Percentiles rank a stretch among this genome's conserved stretches.
Conservation (phyloP, 1,284 basidiomycete genomes). For the Microbotryomycetes sp. region DNA sequence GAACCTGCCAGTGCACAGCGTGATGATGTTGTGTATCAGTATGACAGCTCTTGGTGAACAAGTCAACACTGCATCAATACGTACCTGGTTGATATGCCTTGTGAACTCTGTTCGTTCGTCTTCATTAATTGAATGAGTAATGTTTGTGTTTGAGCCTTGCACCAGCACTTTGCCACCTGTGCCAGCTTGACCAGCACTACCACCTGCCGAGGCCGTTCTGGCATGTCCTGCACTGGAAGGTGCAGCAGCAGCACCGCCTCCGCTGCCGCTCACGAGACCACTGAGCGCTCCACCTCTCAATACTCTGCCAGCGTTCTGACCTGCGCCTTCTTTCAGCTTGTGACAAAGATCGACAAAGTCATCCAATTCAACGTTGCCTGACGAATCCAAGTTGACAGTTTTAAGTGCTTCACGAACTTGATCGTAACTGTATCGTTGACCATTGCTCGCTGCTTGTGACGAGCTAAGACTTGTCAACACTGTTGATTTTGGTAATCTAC, state of each 20-base stretch:
- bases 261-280: constrained; percentile 19
- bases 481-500: constrained; percentile 72
- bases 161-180: constrained; percentile 81
- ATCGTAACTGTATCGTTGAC: constrained; percentile 81
- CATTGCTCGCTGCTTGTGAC: constrained; percentile 35
- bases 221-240: background rate
- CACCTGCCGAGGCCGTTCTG: background rate
- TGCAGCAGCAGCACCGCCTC: background rate
- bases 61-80: constrained; percentile 33
- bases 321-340: constrained; percentile 56
- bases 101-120: constrained; percentile 95
- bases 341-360: constrained; percentile 95
- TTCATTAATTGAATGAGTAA: constrained; percentile 96
- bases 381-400: constrained; percentile 86
- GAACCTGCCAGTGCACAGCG: constrained; percentile 55
- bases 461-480: constrained; percentile 61
- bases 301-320: constrained; percentile 53
- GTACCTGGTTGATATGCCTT: constrained; percentile 87
- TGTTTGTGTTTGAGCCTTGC: constrained; percentile 89
- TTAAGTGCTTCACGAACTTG: constrained; percentile 80
- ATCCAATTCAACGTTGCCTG: constrained; percentile 92
- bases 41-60: background rate
- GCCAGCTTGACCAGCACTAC: constrained; percentile 33
- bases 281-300: constrained; percentile 38
- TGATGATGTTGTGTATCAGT: background rate